A percentile compares a stretch with the other conserved stretches of the same genome.
phyloP scores from a whole-genome alignment of 306 rosid species.

The Casuarina equisetifolia region DNA sequence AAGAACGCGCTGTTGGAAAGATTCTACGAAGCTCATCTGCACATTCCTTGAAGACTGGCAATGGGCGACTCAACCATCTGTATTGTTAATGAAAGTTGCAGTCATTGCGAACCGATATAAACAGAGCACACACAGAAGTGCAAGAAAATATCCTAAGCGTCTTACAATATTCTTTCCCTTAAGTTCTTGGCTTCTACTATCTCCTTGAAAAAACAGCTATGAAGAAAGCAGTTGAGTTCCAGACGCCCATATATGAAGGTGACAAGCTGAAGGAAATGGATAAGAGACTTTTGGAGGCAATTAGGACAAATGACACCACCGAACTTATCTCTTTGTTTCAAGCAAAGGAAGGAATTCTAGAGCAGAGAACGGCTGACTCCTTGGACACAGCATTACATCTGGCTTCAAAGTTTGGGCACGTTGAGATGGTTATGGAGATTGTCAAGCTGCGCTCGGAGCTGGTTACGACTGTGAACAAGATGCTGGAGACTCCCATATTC shows the following conservation, averaged over 20 bases:
- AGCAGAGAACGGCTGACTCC: slow-evolving; percentile 46
- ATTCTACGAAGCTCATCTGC: background rate
- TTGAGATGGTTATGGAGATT: slow-evolving; percentile 47
- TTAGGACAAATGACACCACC: slow-evolving; percentile 35
- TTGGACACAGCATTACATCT: slow-evolving; percentile 60
- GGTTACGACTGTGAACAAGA: slow-evolving; percentile 52
- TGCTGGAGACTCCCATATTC: slow-evolving; percentile 59
- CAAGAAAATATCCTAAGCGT: too few species aligned
- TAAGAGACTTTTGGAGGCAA: slow-evolving; percentile 40
- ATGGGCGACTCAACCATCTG: too few species aligned
- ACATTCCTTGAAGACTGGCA: background rate
- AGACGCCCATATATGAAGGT: too few species aligned
- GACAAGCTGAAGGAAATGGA: slow-evolving; percentile 42
- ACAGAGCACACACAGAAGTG: background rate
- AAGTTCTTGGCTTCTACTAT: background rate
- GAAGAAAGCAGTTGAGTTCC: background rate
- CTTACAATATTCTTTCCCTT: too few species aligned
- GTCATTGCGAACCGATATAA: background rate
- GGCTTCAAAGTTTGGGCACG: slow-evolving; percentile 56
- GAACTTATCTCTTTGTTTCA: slow-evolving; percentile 39
- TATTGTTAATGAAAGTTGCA: too few species aligned
- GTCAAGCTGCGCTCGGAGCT: slow-evolving; percentile 51
- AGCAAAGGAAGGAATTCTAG: slow-evolving; percentile 40
- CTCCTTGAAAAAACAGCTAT: background rate
- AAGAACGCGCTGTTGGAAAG: too few species aligned